phyloP scores from a whole-genome alignment of 2,329 filamentous ascomycete species.

The Curvularia hawaiiensis region DNA sequence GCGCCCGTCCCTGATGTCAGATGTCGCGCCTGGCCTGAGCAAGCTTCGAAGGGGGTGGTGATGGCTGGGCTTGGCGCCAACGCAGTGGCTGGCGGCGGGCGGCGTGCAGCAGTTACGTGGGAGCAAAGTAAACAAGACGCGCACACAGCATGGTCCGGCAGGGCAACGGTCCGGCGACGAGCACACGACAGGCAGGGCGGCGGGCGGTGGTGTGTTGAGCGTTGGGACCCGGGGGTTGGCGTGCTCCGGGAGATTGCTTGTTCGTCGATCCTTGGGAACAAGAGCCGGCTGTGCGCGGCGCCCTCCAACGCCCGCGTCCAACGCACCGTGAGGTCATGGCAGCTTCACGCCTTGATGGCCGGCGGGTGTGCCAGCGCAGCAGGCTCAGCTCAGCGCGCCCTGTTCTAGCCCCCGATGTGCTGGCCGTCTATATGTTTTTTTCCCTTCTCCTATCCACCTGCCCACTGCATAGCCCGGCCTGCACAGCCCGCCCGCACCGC shows the following conservation, averaged over 20 bases:
- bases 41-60: conserved; percentile 13
- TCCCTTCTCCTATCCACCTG: background rate
- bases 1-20: conserved; percentile 12
- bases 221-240: conserved; percentile 1
- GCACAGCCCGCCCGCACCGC: background rate
- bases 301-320: too few relatives aligned
- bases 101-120: conserved; percentile 26
- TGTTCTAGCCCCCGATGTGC: background rate
- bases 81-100: conserved; percentile 15
- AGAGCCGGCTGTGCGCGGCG: background rate
- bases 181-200: conserved; percentile 1
- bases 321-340: conserved; percentile 8
- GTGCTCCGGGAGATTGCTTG: conserved; percentile 19
- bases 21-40: conserved; percentile 20
- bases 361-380: background rate
- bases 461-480: background rate
- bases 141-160: conserved; percentile 30
- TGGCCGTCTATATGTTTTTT: background rate
- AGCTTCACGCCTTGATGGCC: background rate
- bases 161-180: conserved; percentile 8
- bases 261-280: conserved; percentile 2
- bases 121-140: conserved; percentile 32
- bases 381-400: background rate
- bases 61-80: conserved; percentile 27
- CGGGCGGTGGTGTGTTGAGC: conserved; percentile 5